A percentile compares a stretch with the other conserved stretches of the same genome.
Evolutionary conservation across 1,139 yeast genomes (phyloP).

Genomic region (Debaryomyces fabryi): DNA sequence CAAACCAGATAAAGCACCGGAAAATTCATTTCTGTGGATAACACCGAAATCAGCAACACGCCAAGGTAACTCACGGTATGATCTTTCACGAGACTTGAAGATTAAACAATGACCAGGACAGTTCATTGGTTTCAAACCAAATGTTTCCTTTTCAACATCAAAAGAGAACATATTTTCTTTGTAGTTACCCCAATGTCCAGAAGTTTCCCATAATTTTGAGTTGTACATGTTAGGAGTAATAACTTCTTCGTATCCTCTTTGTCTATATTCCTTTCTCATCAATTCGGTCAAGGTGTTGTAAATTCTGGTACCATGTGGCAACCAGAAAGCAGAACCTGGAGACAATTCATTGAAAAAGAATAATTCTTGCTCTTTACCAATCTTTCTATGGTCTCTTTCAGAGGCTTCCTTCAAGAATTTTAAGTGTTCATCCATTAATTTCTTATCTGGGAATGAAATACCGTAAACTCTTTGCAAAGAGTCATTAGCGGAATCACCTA

Average conservation of each 20-base stretch:
- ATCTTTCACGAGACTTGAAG: conserved; percentile 84
- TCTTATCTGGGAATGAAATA: conserved; percentile 98
- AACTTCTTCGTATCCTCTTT: conserved; percentile 95
- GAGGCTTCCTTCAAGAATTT: conserved; percentile 97
- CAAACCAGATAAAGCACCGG: conserved; percentile 82
- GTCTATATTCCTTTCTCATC: conserved; percentile 79
- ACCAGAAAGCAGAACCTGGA: conserved; percentile 97
- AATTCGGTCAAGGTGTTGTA: conserved; percentile 81
- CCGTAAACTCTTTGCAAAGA: conserved; percentile 98
- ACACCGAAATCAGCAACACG: conserved; percentile 97
- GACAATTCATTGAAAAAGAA: conserved; percentile 95
- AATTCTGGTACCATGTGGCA: conserved; percentile 97
- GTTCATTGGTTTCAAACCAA: conserved; percentile 96
- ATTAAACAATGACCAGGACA: conserved; percentile 97
- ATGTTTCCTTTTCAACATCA: conserved; percentile 88
- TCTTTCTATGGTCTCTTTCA: conserved; percentile 94
- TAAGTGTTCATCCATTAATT: conserved; percentile 92
- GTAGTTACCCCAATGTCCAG: conserved; percentile 98
- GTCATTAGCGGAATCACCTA: conserved; percentile 91
- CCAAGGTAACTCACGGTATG: conserved; percentile 93
- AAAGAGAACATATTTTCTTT: conserved; percentile 97
- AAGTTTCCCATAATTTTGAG: conserved; percentile 93
- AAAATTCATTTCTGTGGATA: conserved; percentile 91
- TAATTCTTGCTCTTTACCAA: conserved; percentile 95
- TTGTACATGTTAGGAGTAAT: conserved; percentile 98